Percentiles rank a stretch among this genome's conserved stretches.
Evolutionary conservation across 495 filamentous ascomycete genomes (phyloP).

Genomic region (Penicillium macrosclerotiorum): DNA sequence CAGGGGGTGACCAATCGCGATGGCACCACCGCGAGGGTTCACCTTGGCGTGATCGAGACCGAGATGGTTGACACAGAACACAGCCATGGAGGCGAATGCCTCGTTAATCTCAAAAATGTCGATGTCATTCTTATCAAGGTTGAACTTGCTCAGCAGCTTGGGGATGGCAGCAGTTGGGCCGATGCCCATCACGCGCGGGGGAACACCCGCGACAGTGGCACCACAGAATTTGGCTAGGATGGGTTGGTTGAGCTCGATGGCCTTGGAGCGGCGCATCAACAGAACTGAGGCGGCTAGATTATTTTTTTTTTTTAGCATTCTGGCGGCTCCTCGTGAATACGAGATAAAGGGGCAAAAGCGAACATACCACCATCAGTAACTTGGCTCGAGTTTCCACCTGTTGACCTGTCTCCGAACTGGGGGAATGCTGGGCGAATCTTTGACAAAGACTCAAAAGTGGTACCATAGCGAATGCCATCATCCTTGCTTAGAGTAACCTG

Average conservation of each 20-base stretch:
- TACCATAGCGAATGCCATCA: conserved; percentile 86
- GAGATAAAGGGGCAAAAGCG: background rate
- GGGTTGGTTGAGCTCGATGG: conserved; percentile 82
- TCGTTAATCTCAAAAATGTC: conserved; percentile 96
- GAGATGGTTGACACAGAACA: conserved; percentile 81
- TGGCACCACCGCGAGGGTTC: conserved; percentile 81
- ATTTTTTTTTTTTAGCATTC: no score
- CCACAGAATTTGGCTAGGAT: conserved; percentile 94
- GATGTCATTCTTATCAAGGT: conserved; percentile 74
- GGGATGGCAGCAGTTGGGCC: conserved; percentile 92
- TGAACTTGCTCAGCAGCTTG: conserved; percentile 82
- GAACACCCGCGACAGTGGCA: conserved; percentile 83
- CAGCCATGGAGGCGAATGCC: conserved; percentile 96
- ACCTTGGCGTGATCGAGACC: conserved; percentile 80
- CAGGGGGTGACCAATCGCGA: conserved; percentile 79
- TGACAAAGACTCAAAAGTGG: conserved; percentile 72
- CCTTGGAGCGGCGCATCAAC: conserved; percentile 90
- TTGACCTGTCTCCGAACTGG: conserved; percentile 80
- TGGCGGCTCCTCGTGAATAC: no score
- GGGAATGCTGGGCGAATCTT: conserved; percentile 94
- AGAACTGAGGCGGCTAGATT: conserved; percentile 83
- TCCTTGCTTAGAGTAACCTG: conserved; percentile 77
- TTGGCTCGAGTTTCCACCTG: conserved; percentile 94
- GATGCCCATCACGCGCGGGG: conserved; percentile 96
- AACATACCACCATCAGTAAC: conserved; percentile 80